These are phyloP conservation scores for Rugonectria rugulosa DNA, from an alignment of 2,329 filamentous ascomycete species.

Conservation along the genomic window DNA sequence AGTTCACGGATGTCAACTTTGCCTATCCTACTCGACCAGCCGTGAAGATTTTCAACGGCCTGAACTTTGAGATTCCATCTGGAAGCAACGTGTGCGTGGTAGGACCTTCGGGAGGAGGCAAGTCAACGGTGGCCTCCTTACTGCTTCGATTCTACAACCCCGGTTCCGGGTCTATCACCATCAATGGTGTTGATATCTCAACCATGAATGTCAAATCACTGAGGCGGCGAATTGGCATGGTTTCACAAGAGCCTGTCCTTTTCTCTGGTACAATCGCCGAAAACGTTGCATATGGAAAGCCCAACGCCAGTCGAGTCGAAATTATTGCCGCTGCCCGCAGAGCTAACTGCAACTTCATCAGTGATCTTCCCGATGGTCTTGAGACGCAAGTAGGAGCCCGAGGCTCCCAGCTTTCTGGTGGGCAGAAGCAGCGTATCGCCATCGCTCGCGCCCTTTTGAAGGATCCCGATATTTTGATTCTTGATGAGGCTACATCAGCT, in stretches of 20 bases:
- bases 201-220: conserved; percentile 93
- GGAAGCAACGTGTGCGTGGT: conserved; percentile 97
- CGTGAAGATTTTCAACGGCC: conserved; percentile 86
- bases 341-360: conserved; percentile 96
- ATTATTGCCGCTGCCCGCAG: conserved; percentile 87
- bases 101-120: conserved; percentile 93
- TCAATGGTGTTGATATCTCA: conserved; percentile 84
- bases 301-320: conserved; percentile 77
- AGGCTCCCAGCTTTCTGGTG: conserved; percentile 92
- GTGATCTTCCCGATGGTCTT: conserved; percentile 93
- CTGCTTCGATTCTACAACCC: conserved; percentile 91
- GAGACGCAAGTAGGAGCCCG: conserved; percentile 93
- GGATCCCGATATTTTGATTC: conserved; percentile 93
- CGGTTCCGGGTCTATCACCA: conserved; percentile 77
- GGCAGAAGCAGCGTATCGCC: conserved; percentile 97
- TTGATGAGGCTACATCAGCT: conserved; percentile 96
- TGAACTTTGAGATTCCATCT: conserved; percentile 90
- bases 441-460: conserved; percentile 95
- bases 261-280: conserved; percentile 86
- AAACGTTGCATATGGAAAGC: conserved; percentile 91
- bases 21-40: conserved; percentile 93
- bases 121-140: conserved; percentile 93
- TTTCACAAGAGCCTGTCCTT: conserved; percentile 93
- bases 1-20: conserved; percentile 85
- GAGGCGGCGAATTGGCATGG: conserved; percentile 90